These are phyloP conservation scores for Pseudopithomyces chartarum DNA, from an alignment of 2,329 filamentous ascomycete species.

Conservation along the genomic window DNA sequence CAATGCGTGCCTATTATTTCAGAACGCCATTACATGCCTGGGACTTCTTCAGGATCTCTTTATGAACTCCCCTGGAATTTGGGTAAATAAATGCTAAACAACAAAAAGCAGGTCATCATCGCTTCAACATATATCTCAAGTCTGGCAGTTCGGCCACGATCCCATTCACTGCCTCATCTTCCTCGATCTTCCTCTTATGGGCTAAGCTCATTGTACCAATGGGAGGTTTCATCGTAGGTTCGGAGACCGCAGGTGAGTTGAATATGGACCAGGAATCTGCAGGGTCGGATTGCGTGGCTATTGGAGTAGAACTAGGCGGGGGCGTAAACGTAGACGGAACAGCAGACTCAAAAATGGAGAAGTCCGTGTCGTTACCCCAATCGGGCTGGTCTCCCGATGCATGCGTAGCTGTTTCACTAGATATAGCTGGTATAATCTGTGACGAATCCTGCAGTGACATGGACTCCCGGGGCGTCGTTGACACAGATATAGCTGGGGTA, in stretches of 20 bases:
- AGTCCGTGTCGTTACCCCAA: constrained; percentile 17
- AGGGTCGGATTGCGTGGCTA: constrained; percentile 9
- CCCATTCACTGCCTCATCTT: constrained; percentile 30
- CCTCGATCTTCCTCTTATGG: constrained; percentile 32
- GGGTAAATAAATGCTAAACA: no score
- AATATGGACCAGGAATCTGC: constrained; percentile 35
- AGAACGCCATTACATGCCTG: no score
- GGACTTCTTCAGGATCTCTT: no score
- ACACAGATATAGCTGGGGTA: neutral
- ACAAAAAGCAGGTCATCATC: neutral
- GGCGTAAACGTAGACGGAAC: constrained; percentile 6
- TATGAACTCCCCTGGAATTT: no score
- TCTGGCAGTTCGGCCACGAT: constrained; percentile 38
- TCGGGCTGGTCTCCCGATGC: neutral
- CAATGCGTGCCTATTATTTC: no score
- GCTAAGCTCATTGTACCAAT: constrained; percentile 29
- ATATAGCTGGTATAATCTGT: constrained; percentile 4
- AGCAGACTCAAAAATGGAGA: constrained; percentile 40
- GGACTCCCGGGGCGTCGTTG: neutral
- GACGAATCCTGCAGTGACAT: constrained; percentile 8
- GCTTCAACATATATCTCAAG: constrained; percentile 39
- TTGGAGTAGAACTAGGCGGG: neutral
- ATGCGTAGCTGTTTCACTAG: constrained; percentile 18
- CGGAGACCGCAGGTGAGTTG: constrained; percentile 19
- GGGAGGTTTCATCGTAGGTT: constrained; percentile 25